Evolutionary conservation across 352 stramenopile species (phyloP).

Genomic region (Phytophthora constricta): DNA sequence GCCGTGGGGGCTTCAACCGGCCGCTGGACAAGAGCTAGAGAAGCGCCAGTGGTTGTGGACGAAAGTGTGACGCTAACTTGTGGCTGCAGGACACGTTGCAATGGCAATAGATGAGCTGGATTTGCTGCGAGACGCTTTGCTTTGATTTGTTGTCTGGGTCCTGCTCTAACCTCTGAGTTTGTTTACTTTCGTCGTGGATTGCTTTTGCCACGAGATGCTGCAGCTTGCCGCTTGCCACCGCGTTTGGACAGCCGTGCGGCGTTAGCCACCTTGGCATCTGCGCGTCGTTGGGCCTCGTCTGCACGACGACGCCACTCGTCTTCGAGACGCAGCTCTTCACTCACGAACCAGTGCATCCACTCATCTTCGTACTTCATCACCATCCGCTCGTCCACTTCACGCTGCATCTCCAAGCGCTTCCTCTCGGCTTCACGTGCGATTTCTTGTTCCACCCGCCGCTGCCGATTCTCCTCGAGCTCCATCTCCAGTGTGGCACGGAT

Average conservation of each 20-base stretch:
- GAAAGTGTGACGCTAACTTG: background rate
- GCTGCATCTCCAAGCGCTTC: conserved; percentile 42
- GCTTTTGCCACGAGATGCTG: conserved; percentile 23
- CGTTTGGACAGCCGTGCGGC: conserved; percentile 60
- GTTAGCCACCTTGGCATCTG: conserved; percentile 60
- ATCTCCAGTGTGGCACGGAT: conserved; percentile 65
- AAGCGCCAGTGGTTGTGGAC: background rate
- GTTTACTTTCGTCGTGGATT: conserved; percentile 6
- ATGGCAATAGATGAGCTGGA: background rate
- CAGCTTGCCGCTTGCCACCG: conserved; percentile 56
- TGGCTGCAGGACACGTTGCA: background rate
- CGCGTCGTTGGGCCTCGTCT: conserved; percentile 46
- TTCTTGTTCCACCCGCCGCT: conserved; percentile 60
- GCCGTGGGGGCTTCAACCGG: conserved; percentile 95
- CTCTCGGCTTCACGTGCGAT: conserved; percentile 46
- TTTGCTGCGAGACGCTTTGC: background rate
- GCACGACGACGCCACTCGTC: conserved; percentile 41
- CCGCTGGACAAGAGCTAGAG: conserved; percentile 83
- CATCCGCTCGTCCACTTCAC: conserved; percentile 59
- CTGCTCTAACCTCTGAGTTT: background rate
- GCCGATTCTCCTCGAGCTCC: conserved; percentile 65
- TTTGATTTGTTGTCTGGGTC: background rate
- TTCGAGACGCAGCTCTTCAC: conserved; percentile 56
- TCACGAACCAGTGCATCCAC: conserved; percentile 61
- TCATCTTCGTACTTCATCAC: conserved; percentile 81